Evolutionary conservation across 441 rosid species (phyloP).

Genomic region (Jatropha podagrica): DNA sequence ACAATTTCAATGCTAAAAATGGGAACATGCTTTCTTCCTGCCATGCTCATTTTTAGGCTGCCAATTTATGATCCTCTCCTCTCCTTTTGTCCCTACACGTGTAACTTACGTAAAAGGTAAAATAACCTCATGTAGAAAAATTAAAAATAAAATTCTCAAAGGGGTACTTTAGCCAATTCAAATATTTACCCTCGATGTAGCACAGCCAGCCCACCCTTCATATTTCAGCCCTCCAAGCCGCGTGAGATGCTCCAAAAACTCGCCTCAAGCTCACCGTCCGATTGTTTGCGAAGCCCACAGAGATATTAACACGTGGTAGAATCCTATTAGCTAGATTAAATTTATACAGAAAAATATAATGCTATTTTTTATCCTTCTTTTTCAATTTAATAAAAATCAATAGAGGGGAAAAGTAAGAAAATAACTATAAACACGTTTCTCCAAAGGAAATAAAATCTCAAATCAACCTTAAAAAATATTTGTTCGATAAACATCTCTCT

Average conservation of each 20-base stretch:
- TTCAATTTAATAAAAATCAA: neutral
- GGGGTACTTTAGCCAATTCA: slow-evolving; percentile 3
- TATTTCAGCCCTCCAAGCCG: slow-evolving; percentile 15
- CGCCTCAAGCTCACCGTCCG: slow-evolving; percentile 19
- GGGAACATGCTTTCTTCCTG: neutral
- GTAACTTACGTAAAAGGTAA: neutral
- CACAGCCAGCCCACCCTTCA: neutral
- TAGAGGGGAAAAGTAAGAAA: neutral
- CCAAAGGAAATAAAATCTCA: neutral
- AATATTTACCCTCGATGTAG: neutral
- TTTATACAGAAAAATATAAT: no score
- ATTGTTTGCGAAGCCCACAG: slow-evolving; percentile 14
- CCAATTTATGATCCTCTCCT: neutral
- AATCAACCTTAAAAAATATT: neutral
- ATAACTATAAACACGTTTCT: slow-evolving; percentile 10
- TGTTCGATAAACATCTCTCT: neutral
- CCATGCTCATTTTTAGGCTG: neutral
- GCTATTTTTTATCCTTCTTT: neutral
- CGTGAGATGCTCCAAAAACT: neutral
- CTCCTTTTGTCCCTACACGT: neutral
- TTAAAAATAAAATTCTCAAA: no score
- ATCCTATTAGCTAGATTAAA: slow-evolving; percentile 8
- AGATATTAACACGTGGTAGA: slow-evolving; percentile 19
- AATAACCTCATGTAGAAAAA: no score
- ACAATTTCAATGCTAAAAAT: neutral